These are phyloP conservation scores for Paracoccidioides brasiliensis DNA, from an alignment of 2,329 filamentous ascomycete species.

Conservation along the genomic window DNA sequence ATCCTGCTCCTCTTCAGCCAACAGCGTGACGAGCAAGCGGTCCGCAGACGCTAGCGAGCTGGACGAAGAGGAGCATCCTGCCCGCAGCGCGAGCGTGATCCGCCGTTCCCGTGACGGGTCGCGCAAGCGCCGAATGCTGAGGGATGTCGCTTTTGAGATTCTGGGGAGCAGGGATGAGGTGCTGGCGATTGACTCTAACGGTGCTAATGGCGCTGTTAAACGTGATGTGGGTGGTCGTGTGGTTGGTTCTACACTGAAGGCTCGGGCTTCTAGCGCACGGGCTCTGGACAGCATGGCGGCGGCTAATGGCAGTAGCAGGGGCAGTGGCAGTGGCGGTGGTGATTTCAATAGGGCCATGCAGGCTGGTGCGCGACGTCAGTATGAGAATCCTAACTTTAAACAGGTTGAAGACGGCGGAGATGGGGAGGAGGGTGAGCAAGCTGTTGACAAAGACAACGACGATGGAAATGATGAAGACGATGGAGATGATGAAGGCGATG, in stretches of 20 bases:
- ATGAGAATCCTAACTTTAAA: too few species aligned
- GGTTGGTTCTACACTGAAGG: too few species aligned
- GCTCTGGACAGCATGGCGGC: too few species aligned
- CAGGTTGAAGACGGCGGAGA: constrained; percentile 4
- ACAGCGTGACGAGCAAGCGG: constrained; percentile 28
- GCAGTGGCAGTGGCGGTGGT: too few species aligned
- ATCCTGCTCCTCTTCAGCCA: constrained; percentile 30
- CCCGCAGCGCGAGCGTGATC: background rate
- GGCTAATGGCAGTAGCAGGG: too few species aligned
- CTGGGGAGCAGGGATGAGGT: constrained; percentile 5
- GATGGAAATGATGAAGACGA: background rate
- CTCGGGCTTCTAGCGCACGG: too few species aligned
- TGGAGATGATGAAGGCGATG: background rate
- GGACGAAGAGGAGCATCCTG: constrained; percentile 15
- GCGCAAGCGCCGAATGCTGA: constrained; percentile 10
- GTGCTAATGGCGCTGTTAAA: too few species aligned
- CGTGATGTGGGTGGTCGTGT: too few species aligned
- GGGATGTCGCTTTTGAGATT: constrained; percentile 11
- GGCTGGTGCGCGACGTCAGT: too few species aligned
- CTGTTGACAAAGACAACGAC: background rate
- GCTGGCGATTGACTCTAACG: constrained; percentile 2
- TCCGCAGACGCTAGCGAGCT: constrained; percentile 28
- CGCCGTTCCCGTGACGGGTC: constrained; percentile 7
- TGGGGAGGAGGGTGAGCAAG: background rate
- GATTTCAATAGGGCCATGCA: too few species aligned